Evolutionary conservation across 2,329 filamentous ascomycete species (phyloP).

Genomic region (Talaromyces sp.): DNA sequence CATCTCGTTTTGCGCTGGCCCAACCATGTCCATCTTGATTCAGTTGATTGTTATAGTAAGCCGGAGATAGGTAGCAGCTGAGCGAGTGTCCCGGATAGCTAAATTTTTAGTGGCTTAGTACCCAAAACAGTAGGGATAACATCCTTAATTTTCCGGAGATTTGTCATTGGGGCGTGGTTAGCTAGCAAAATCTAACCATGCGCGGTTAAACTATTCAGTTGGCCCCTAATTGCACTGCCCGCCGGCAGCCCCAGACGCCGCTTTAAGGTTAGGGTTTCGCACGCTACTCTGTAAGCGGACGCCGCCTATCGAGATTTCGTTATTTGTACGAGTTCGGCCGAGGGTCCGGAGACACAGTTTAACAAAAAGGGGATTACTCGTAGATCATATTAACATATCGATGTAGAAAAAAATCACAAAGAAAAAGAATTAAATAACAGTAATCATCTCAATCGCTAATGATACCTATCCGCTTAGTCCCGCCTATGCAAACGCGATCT

Average conservation of each 20-base stretch:
- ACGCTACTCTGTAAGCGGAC: background rate
- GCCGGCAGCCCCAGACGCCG: background rate
- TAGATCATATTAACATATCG: background rate
- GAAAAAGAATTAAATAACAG: background rate
- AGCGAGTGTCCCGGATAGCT: too few species aligned
- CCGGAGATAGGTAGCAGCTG: too few species aligned
- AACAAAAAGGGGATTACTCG: background rate
- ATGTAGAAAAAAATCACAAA: background rate
- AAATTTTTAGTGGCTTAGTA: too few species aligned
- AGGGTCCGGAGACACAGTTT: background rate
- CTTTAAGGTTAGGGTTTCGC: background rate
- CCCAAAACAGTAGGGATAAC: too few species aligned
- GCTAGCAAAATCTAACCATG: background rate
- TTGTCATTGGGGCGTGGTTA: slow-evolving; percentile 2
- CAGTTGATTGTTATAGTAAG: too few species aligned
- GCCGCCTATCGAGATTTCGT: background rate
- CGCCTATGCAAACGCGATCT: background rate
- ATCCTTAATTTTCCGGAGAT: background rate
- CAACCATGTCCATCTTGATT: background rate
- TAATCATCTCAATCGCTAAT: background rate
- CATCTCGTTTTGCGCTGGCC: background rate
- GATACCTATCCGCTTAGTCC: too few species aligned
- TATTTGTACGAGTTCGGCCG: background rate
- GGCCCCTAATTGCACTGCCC: background rate
- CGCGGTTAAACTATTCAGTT: background rate